Percentiles rank a stretch among this genome's conserved stretches.
phyloP scores from a whole-genome alignment of 2,329 filamentous ascomycete species.

The Trichoderma citrinoviride region DNA sequence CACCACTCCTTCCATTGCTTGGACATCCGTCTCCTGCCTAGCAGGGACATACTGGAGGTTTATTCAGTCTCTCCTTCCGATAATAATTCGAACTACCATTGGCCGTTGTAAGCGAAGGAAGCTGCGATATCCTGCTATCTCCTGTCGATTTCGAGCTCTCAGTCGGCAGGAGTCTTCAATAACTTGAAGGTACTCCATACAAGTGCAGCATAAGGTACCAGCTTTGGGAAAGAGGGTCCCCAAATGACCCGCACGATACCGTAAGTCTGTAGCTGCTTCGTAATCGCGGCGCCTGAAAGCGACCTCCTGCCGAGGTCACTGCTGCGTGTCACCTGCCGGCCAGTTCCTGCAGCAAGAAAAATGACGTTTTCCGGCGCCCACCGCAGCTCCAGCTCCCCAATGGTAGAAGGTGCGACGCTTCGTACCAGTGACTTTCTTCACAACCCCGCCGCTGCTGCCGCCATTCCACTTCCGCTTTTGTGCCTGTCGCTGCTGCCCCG shows the following conservation, averaged over 20 bases:
- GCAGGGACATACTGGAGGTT: background rate
- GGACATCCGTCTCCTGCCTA: background rate
- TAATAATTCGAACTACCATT: background rate
- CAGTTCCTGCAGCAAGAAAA: conserved; percentile 15
- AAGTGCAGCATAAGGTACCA: background rate
- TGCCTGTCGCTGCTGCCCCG: background rate
- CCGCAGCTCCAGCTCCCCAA: background rate
- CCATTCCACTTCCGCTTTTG: conserved; percentile 2
- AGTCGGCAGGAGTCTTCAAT: background rate
- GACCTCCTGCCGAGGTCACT: background rate
- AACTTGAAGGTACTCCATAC: background rate
- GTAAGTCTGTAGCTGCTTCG: conserved; percentile 11
- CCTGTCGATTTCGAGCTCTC: background rate
- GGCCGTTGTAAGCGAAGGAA: background rate
- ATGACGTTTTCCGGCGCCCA: conserved; percentile 17
- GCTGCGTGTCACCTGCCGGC: conserved; percentile 8
- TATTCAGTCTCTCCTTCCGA: background rate
- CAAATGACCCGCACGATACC: background rate
- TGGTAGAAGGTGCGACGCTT: background rate
- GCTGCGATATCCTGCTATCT: background rate
- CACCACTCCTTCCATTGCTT: background rate
- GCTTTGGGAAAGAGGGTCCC: background rate
- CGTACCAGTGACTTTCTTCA: too few species aligned
- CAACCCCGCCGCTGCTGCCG: background rate
- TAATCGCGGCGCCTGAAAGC: background rate